Evolutionary conservation across 116 monocot genomes (phyloP), one percentile per base, ranked within the genome.

Genomic region (Cymodocea nodosa): DNA sequence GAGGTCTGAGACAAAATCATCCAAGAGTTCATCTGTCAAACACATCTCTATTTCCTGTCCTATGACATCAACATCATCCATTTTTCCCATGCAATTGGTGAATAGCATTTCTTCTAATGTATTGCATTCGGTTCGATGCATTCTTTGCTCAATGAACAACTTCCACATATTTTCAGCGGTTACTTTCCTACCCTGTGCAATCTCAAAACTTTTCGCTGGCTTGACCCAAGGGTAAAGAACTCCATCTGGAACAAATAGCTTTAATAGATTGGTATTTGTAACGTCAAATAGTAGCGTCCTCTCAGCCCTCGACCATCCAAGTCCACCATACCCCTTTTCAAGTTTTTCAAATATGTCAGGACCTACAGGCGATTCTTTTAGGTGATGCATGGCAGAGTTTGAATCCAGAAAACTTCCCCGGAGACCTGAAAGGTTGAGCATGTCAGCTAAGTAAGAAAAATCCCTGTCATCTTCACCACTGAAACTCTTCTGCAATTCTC

Each of bases 261-360:
- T 76, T 0, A 23, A 64, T 17, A 90, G 22, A 62, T 66, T 60
- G 22, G 51, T 57, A 71, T 78, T 94, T 64, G 78, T 73, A 20
- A 85, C 68, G 82, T 94, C 94, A 73, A 94, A 94, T 44, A 89
- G 62, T 15, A 90, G 77, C 74, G 79, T 87, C 40, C 94, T 90
- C 37, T 95, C 95, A 14, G 68, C 51, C 68, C 61, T 81, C 6
- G 83, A 25, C 90, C 87, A 95, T 30, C 75, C 66, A 7, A 23
- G 34, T 37, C 75, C n/a, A 8, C 16, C 71, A 51, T 85, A 87
- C 60, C 81, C 83, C 66, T 79, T 79, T 61, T 95, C 95, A 14
- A 90, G 85, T 59, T 81, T 74, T 49, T 73, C 72, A 35, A 87
- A 95, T 14, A 85, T 59, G 52, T 68, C 53, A 1, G 35, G 56